phyloP scores from a whole-genome alignment of 2,329 filamentous ascomycete species.

The Fusarium protoensiforme region DNA sequence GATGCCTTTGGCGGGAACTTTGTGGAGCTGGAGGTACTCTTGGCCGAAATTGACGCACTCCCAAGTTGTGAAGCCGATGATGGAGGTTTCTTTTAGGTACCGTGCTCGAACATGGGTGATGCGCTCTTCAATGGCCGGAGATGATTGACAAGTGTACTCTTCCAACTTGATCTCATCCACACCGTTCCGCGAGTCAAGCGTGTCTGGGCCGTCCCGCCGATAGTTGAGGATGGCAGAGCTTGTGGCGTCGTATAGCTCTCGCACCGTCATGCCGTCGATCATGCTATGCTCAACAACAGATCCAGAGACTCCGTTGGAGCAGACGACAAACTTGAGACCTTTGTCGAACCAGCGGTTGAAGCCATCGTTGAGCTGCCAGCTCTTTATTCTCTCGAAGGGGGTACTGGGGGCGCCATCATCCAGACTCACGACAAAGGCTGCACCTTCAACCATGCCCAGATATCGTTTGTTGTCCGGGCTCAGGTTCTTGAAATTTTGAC shows the following conservation, averaged over 20 bases:
- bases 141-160: background rate
- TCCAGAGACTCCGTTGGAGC: background rate
- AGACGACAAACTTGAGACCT: background rate
- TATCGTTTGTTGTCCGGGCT: background rate
- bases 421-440: background rate
- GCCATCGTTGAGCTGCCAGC: background rate
- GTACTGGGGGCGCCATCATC: background rate
- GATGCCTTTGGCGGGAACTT: background rate
- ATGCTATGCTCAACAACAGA: background rate
- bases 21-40: background rate
- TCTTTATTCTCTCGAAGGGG: background rate
- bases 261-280: background rate
- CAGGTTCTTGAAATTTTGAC: background rate
- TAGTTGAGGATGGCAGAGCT: background rate
- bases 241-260: background rate
- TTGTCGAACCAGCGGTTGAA: background rate
- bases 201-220: background rate
- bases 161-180: background rate
- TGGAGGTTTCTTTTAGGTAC: background rate
- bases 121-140: background rate
- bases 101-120: background rate
- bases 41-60: background rate
- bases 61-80: background rate
- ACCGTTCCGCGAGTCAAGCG: background rate
- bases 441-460: background rate